Evolutionary conservation across 192 early-diverging fungal species (phyloP).

Genomic region (Gryganskiella cystojenkinii): DNA sequence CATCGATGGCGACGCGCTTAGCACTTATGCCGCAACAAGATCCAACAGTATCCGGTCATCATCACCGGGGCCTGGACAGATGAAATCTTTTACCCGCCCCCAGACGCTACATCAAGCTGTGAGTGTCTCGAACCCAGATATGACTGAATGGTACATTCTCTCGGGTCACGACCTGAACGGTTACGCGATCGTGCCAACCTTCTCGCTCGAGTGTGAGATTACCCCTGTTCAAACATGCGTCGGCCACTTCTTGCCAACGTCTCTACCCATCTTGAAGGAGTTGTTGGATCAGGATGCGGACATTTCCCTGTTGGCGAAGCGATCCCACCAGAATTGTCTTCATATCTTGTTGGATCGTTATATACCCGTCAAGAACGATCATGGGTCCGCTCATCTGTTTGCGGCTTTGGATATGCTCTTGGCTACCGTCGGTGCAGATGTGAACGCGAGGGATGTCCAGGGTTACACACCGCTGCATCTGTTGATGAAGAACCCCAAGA

Average conservation of each 20-base stretch:
- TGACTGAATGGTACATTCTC: slow-evolving; percentile 53
- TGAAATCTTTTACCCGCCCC: slow-evolving; percentile 12
- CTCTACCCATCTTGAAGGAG: slow-evolving; percentile 43
- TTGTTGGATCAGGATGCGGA: slow-evolving; percentile 42
- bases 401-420: slow-evolving; percentile 31
- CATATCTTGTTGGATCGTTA: slow-evolving; percentile 49
- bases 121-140: slow-evolving; percentile 50
- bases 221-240: slow-evolving; percentile 41
- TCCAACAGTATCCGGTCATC: slow-evolving; percentile 36
- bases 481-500: slow-evolving; percentile 95
- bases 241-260: slow-evolving; percentile 39
- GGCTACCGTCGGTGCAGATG: slow-evolving; percentile 18
- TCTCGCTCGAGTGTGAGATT: slow-evolving; percentile 48
- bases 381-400: slow-evolving; percentile 36
- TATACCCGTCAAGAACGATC: slow-evolving; percentile 48
- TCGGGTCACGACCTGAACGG: slow-evolving; percentile 49
- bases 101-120: slow-evolving; percentile 43
- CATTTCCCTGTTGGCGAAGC: slow-evolving; percentile 19
- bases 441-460: slow-evolving; percentile 41
- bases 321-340: slow-evolving; percentile 38
- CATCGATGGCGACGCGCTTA: slow-evolving; percentile 41
- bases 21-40: slow-evolving; percentile 22
- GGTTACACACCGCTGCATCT: slow-evolving; percentile 58
- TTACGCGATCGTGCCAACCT: slow-evolving; percentile 48
- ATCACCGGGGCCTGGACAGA: slow-evolving; percentile 30